These are phyloP conservation scores for Rosa chinensis DNA, from an alignment of 306 rosid species.

Conservation along the genomic window DNA sequence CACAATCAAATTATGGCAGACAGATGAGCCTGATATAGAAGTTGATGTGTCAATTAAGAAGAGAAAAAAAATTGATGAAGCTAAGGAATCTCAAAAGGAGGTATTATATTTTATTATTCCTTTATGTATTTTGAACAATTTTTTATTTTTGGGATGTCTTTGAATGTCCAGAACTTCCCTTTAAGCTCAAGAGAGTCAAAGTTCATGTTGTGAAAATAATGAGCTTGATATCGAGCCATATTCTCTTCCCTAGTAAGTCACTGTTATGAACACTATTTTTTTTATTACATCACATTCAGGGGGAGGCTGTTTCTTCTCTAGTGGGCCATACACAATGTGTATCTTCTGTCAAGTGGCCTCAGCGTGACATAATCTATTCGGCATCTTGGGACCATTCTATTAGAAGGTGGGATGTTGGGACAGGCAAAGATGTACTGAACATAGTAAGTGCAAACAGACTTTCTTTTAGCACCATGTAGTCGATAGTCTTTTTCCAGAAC, in stretches of 20 bases:
- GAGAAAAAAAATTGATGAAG: slow-evolving; percentile 57
- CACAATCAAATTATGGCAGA: slow-evolving; percentile 77
- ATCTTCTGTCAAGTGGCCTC: slow-evolving; percentile 81
- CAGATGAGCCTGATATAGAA: slow-evolving; percentile 49
- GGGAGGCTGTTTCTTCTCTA: slow-evolving; percentile 68
- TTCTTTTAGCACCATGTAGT: not conserved
- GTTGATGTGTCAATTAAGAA: slow-evolving; percentile 72
- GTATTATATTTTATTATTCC: slow-evolving; percentile 35
- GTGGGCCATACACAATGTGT: slow-evolving; percentile 91
- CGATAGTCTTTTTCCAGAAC: not conserved
- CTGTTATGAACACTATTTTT: not conserved
- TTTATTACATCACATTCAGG: slow-evolving; percentile 44
- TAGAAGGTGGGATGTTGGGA: slow-evolving; percentile 84
- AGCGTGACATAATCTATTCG: slow-evolving; percentile 69
- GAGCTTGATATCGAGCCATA: not conserved
- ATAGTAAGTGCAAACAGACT: slow-evolving; percentile 50
- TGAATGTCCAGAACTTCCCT: not conserved
- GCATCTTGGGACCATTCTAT: slow-evolving; percentile 94
- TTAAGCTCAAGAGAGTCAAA: not conserved
- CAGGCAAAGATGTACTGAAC: slow-evolving; percentile 56
- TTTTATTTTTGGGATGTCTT: slow-evolving; percentile 2
- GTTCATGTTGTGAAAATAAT: not conserved
- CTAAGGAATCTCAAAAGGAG: slow-evolving; percentile 73
- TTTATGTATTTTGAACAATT: not conserved
- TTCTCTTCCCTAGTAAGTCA: not conserved